phyloP scores from a whole-genome alignment of 148 eudicot genomes.

The Chenopodium berlandieri region DNA sequence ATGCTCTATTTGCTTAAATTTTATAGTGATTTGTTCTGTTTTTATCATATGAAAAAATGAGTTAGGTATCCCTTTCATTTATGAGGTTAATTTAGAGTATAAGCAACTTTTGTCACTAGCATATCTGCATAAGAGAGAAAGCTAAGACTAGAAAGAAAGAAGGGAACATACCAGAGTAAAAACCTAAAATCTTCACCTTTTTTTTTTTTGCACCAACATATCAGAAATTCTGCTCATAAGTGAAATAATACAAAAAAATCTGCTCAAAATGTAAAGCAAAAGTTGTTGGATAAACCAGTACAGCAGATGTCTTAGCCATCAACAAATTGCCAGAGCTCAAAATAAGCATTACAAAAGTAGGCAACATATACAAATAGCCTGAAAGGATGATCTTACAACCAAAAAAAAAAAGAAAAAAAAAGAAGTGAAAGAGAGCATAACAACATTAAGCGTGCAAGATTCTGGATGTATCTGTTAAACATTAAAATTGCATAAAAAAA shows the following conservation, averaged over 20 bases:
- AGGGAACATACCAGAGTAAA: too few species aligned
- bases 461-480: neutral
- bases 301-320: neutral
- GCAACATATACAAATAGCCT: slow-evolving; percentile 8
- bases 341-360: neutral
- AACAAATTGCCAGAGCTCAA: neutral
- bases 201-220: neutral
- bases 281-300: neutral
- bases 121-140: too few species aligned
- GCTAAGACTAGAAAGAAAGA: too few species aligned
- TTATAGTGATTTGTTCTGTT: too few species aligned
- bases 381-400: neutral
- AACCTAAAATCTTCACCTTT: too few species aligned
- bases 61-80: too few species aligned
- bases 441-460: neutral
- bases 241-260: neutral
- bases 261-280: neutral
- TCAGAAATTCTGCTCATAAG: neutral
- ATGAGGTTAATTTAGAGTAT: too few species aligned
- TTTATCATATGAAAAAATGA: too few species aligned
- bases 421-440: neutral
- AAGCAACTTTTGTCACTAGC: too few species aligned
- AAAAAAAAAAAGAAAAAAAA: too few species aligned
- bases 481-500: neutral
- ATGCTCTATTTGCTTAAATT: too few species aligned